Evolutionary conservation across 2,329 filamentous ascomycete species (phyloP).

Genomic region (Alternaria incomplexa): DNA sequence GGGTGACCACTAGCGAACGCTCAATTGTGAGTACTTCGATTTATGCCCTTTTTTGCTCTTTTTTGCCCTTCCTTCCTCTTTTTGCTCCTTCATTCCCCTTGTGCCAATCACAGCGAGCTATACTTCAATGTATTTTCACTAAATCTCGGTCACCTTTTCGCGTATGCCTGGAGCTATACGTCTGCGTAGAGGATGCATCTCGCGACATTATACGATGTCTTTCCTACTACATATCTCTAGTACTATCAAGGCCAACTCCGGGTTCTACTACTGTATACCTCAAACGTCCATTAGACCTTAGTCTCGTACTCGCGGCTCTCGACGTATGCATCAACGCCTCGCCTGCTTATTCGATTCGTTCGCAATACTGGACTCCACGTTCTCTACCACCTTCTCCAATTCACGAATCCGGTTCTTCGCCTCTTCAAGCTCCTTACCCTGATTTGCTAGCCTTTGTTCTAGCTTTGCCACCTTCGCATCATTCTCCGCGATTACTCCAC

Average conservation of each 20-base stretch:
- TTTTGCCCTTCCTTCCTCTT: no score
- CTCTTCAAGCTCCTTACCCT: not conserved
- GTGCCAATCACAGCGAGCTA: no score
- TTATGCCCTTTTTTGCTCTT: no score
- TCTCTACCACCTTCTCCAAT: not conserved
- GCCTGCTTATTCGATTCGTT: not conserved
- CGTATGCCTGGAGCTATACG: rapidly evolving
- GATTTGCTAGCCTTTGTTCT: not conserved
- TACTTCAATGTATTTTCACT: no score
- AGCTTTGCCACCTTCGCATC: not conserved
- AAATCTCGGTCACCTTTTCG: not conserved
- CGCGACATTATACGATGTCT: rapidly evolving
- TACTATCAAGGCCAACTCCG: not conserved
- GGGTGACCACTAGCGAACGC: no score
- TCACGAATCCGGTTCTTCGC: not conserved
- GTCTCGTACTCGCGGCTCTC: not conserved
- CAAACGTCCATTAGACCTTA: rapidly evolving
- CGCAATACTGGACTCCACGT: no score
- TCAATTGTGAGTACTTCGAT: no score
- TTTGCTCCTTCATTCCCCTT: no score
- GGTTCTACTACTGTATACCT: not conserved
- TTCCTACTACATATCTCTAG: not conserved
- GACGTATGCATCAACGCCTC: not conserved
- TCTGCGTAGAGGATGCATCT: not conserved
- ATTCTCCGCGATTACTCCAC: not conserved